phyloP scores from a whole-genome alignment of 768 basidiomycete species.

The Cystobasidium tubakii region DNA sequence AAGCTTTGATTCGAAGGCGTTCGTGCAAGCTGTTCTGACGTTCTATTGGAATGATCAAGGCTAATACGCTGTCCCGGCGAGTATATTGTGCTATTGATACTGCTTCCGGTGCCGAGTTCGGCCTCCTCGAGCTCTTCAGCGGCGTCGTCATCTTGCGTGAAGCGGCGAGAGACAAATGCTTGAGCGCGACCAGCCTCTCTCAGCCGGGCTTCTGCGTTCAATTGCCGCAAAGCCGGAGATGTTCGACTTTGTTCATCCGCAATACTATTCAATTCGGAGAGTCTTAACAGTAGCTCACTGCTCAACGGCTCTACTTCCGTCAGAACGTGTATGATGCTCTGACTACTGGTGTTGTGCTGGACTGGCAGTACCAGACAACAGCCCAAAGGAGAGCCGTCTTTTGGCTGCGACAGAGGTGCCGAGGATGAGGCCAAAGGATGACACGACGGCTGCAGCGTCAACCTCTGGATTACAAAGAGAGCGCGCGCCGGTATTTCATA shows the following conservation, averaged over 20 bases:
- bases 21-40: not conserved
- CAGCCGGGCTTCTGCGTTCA: not conserved
- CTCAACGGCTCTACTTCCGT: not conserved
- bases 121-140: slow-evolving; percentile 23
- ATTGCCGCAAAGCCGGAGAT: not conserved
- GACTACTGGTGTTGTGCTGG: too few relatives aligned
- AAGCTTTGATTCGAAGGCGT: slow-evolving; percentile 1
- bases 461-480: not conserved
- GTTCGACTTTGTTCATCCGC: slow-evolving; percentile 15
- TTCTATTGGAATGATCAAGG: not conserved
- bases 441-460: not conserved
- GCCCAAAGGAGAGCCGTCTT: slow-evolving; percentile 34
- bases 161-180: not conserved
- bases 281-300: not conserved
- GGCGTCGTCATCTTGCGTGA: slow-evolving; percentile 1
- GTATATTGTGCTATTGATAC: not conserved
- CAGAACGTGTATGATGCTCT: not conserved
- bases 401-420: slow-evolving; percentile 44
- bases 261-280: not conserved
- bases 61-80: not conserved
- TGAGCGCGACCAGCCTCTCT: not conserved
- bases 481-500: not conserved
- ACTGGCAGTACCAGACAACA: not conserved
- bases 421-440: not conserved
- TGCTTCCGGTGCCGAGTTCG: not conserved